phyloP scores from a whole-genome alignment of 2,329 filamentous ascomycete species.

The Onygenales sp. region DNA sequence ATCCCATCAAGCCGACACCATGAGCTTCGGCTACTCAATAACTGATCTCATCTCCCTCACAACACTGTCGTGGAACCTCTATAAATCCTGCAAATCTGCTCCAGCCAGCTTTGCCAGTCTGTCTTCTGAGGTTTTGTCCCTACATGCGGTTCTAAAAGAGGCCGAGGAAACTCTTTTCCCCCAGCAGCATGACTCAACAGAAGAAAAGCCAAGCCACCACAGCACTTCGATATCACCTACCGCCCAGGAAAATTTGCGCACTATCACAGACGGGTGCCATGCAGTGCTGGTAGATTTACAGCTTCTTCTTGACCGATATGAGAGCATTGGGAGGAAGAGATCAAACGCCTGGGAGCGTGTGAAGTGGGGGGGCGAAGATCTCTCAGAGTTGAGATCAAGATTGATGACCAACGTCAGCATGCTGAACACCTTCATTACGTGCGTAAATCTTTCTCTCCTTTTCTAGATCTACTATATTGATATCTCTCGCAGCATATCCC shows the following conservation, averaged over 20 bases:
- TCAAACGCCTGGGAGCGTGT: not conserved
- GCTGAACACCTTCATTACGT: not conserved
- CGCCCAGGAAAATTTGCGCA: not conserved
- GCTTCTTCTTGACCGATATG: not conserved
- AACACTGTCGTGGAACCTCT: not conserved
- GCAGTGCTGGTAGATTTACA: not conserved
- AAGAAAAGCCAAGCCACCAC: not conserved
- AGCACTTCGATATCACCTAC: not conserved
- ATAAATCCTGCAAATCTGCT: constrained; percentile 1
- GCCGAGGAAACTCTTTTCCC: not conserved
- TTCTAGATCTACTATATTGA: not conserved
- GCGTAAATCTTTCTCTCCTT: not conserved
- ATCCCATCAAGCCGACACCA: not conserved
- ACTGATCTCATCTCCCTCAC: not conserved
- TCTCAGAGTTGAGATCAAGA: not conserved
- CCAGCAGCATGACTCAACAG: too few relatives aligned
- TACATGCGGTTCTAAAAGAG: not conserved
- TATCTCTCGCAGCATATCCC: not conserved
- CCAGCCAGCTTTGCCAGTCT: not conserved
- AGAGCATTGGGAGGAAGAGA: not conserved
- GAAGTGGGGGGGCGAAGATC: not conserved
- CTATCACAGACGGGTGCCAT: not conserved
- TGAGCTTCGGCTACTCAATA: not conserved
- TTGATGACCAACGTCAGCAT: not conserved
- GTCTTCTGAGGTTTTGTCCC: not conserved